These are phyloP conservation scores for Tolypocladium ophioglossoides DNA, from an alignment of 2,329 filamentous ascomycete genomes.

Conservation along the genomic window DNA sequence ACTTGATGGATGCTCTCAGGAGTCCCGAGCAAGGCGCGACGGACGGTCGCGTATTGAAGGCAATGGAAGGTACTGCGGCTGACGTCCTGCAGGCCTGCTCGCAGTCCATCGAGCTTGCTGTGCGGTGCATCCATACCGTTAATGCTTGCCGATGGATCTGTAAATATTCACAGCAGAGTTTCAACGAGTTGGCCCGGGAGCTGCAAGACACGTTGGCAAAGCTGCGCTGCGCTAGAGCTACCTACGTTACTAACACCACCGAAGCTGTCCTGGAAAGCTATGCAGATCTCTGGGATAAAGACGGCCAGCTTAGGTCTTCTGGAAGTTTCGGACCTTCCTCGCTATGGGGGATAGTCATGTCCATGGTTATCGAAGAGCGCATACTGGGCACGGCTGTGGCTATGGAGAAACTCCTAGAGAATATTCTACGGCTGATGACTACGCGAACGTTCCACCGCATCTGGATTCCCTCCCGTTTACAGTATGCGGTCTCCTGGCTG, in stretches of 20 bases:
- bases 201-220: conserved; percentile 12
- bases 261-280: conserved; percentile 28
- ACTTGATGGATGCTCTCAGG: conserved; percentile 25
- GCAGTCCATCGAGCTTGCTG: conserved; percentile 11
- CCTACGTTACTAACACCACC: conserved; percentile 22
- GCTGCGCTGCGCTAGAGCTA: conserved; percentile 15
- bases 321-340: conserved; percentile 12
- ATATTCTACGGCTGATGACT: conserved; percentile 24
- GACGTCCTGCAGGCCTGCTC: conserved; percentile 14
- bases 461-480: conserved; percentile 31
- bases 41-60: conserved; percentile 19
- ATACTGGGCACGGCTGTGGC: conserved; percentile 15
- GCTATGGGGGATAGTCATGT: conserved; percentile 29
- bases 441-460: conserved; percentile 22
- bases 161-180: conserved; percentile 9
- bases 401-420: conserved; percentile 23
- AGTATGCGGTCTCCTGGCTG: conserved; percentile 28
- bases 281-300: conserved; percentile 28
- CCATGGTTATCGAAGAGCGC: conserved; percentile 37
- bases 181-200: conserved; percentile 9
- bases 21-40: conserved; percentile 23
- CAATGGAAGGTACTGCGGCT: conserved; percentile 18
- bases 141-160: conserved; percentile 20
- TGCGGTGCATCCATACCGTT: conserved; percentile 13
- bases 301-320: conserved; percentile 22